Base-by-base conservation (phyloP, 225 moss, liverwort and hornwort species). In the Climacium dendroides region DNA sequence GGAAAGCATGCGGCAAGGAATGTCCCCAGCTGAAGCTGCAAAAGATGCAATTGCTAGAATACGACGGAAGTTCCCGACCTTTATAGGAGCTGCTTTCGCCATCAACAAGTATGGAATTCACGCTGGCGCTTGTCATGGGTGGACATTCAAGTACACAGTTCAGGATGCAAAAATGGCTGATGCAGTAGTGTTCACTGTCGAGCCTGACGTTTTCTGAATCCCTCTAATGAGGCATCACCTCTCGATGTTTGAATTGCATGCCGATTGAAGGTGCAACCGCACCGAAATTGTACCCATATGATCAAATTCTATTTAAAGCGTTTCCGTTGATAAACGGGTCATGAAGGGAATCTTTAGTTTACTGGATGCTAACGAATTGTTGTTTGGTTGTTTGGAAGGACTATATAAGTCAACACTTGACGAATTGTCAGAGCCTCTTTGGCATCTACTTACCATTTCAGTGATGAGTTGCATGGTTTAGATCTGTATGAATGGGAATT, bases 1-100 rank as follows among this genome's bases (percentile, higher is more conserved):
- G 64, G 99, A 99, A 83, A 97, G 96, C 88, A 96, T 97, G 99
- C 95, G 99, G 89, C 95, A 88, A 89, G 99, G 97, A 47, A 93
- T 91, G 91, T 92, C 92, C 79, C 97, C 99, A n/a, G 87, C 89
- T 77, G 89, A 90, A 87, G 99, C 99, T 86, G 95, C 97, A 22
- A 87, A 82, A 87, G 95, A 96, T 85, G 95, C 96, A 74, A 94
- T 99, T 65, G 91, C 86, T 30, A 93, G 99, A 80, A 97, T 99
- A 71, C 95, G 87, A 84, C 91, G 87, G n/a, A 99, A 99, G 87
- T 97, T 93, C 87, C 99, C 99, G 25, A 88, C 82, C 9, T 99
- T 99, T 61, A 86, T 94, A 48, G 99, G 97, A 74, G 99, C 99
- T 57, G 84, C 96, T 35, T 97, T 99, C 89, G 99, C 96, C 11